Percentiles rank a stretch among this genome's conserved stretches.
These are phyloP conservation scores for Ambrosia trifida DNA, from an alignment of 129 eudicot genomes.

Conservation along the genomic window DNA sequence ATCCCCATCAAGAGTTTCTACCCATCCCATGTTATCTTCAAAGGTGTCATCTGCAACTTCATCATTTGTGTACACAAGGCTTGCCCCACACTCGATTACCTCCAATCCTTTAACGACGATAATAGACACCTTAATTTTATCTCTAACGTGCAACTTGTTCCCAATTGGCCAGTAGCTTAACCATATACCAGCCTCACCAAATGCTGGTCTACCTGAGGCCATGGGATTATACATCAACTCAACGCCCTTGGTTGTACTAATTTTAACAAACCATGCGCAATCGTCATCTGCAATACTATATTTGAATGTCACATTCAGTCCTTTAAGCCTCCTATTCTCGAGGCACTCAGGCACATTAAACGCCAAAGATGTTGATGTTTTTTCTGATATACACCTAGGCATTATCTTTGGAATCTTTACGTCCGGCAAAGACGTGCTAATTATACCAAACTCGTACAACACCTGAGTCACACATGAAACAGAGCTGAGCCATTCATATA, in stretches of 20 bases:
- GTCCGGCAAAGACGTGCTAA: constrained; percentile 24
- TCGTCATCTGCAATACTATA: background rate
- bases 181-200: constrained; percentile 22
- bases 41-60: background rate
- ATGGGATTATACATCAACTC: constrained; percentile 28
- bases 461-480: constrained; percentile 18
- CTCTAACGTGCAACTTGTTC: constrained; percentile 8
- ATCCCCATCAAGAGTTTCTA: constrained; percentile 17
- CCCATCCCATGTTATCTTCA: background rate
- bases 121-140: constrained; percentile 23
- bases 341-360: constrained; percentile 18
- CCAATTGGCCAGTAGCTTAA: constrained; percentile 42
- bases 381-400: background rate
- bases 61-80: constrained; percentile 32
- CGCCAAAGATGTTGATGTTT: constrained; percentile 7
- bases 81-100: constrained; percentile 24
- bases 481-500: background rate
- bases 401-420: constrained; percentile 7
- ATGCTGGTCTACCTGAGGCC: constrained; percentile 15
- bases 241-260: constrained; percentile 1
- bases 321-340: constrained; percentile 9
- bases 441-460: constrained; percentile 38
- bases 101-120: constrained; percentile 10
- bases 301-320: constrained; percentile 1
- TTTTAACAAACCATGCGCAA: constrained; percentile 10